Percentiles rank a stretch among this genome's conserved stretches.
Evolutionary conservation across 148 eudicot genomes (phyloP).

Genomic region (Amaranthus palmeri): DNA sequence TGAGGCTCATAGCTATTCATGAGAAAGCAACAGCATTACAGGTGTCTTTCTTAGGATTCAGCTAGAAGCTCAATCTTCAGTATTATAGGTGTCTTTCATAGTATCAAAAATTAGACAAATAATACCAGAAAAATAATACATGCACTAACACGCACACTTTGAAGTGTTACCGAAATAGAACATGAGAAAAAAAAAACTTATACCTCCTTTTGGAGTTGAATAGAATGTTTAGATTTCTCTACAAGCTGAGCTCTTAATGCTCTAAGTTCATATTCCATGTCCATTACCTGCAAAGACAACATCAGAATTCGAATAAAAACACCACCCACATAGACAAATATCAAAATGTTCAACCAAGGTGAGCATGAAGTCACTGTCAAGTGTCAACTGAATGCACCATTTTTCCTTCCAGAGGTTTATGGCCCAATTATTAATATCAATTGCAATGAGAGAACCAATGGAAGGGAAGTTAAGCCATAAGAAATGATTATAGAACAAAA

Average conservation of each 20-base stretch:
- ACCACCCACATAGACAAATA: background rate
- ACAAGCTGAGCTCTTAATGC: slow-evolving; percentile 83
- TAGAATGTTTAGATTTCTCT: slow-evolving; percentile 82
- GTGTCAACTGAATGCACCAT: background rate
- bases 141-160: background rate
- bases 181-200: background rate
- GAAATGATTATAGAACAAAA: background rate
- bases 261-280: slow-evolving; percentile 96
- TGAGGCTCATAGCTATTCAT: background rate
- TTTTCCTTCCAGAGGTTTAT: background rate
- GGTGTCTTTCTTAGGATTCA: background rate
- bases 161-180: background rate
- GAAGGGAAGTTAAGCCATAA: background rate
- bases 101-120: background rate
- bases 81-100: background rate
- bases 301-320: background rate
- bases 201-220: slow-evolving; percentile 93
- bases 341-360: background rate
- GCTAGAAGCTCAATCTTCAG: background rate
- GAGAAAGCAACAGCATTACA: background rate
- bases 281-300: slow-evolving; percentile 76
- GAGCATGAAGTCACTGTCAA: background rate
- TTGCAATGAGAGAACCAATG: background rate
- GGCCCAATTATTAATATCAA: background rate
- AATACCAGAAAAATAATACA: too few relatives aligned